Conservation (phyloP, 2,329 filamentous ascomycete species). For the Claviceps maximensis region DNA sequence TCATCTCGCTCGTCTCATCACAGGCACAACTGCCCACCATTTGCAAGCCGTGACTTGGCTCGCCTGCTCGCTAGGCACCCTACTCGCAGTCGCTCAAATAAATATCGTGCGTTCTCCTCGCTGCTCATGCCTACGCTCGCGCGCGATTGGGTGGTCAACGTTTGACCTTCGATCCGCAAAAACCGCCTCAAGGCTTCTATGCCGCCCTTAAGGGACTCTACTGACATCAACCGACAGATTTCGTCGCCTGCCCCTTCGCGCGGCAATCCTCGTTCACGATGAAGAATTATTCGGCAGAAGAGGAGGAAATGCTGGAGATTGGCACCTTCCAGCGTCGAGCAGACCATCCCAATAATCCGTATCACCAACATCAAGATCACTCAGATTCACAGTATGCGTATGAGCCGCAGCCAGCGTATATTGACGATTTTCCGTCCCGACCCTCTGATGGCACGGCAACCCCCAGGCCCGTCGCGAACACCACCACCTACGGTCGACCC, state of each 20-base stretch:
- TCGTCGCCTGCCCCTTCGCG: neutral
- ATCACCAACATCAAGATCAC: slow-evolving; percentile 10
- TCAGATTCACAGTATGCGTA: slow-evolving; percentile 12
- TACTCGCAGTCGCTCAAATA: neutral
- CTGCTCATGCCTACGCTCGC: neutral
- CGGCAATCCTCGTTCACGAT: slow-evolving; percentile 7
- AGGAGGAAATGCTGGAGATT: slow-evolving; percentile 23
- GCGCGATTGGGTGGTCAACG: neutral
- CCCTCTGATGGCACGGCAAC: slow-evolving; percentile 1
- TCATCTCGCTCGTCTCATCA: neutral
- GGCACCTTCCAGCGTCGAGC: slow-evolving; percentile 15
- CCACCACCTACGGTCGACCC: slow-evolving; percentile 3
- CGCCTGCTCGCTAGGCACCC: neutral
- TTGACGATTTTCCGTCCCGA: slow-evolving; percentile 3
- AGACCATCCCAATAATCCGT: slow-evolving; percentile 1
- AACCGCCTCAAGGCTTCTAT: too few relatives aligned
- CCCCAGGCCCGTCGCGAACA: neutral
- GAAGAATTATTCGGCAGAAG: slow-evolving; percentile 18
- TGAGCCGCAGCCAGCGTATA: slow-evolving; percentile 15
- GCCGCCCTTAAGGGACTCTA: too few relatives aligned
- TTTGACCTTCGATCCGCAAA: neutral
- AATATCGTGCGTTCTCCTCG: neutral
- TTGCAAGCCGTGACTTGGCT: neutral
- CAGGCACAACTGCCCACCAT: neutral
- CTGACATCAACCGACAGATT: neutral